These are phyloP conservation scores for Anthracocystis panici-leucophaei DNA, from an alignment of 1,284 basidiomycete species.

Conservation along the genomic window DNA sequence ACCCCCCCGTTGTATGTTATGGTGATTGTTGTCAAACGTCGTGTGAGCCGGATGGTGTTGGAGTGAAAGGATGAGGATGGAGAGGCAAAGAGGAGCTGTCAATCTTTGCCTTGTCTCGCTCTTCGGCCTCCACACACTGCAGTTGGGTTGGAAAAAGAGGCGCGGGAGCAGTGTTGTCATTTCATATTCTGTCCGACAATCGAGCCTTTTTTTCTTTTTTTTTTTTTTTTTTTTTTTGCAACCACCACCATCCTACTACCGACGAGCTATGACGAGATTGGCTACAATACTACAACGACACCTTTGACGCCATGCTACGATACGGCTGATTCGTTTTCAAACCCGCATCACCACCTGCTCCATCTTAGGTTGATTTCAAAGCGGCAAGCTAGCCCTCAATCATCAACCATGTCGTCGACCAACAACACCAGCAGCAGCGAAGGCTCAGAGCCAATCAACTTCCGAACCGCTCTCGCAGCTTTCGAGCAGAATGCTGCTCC, in stretches of 20 bases:
- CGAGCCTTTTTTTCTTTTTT: background rate
- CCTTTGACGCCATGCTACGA: background rate
- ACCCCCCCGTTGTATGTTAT: background rate
- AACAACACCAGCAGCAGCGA: constrained; percentile 1
- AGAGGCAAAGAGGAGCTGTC: background rate
- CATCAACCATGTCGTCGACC: constrained; percentile 14
- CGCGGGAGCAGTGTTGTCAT: constrained; percentile 1
- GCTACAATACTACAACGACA: background rate
- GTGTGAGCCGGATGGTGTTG: too few relatives aligned
- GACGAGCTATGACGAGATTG: background rate
- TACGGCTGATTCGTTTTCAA: background rate
- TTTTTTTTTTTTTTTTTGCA: background rate
- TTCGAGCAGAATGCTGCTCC: constrained; percentile 22
- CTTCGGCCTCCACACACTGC: background rate
- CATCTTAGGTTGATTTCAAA: background rate
- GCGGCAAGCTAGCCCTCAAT: background rate
- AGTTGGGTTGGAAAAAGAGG: background rate
- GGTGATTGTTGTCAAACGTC: too few relatives aligned
- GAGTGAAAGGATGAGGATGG: too few relatives aligned
- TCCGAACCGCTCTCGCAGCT: constrained; percentile 45
- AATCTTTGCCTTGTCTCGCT: background rate
- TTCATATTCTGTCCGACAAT: background rate
- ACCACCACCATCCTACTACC: background rate
- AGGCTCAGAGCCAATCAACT: constrained; percentile 43
- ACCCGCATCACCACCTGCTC: background rate